Conservation (phyloP, 495 filamentous ascomycete species). For the Penicillium arizonense region DNA sequence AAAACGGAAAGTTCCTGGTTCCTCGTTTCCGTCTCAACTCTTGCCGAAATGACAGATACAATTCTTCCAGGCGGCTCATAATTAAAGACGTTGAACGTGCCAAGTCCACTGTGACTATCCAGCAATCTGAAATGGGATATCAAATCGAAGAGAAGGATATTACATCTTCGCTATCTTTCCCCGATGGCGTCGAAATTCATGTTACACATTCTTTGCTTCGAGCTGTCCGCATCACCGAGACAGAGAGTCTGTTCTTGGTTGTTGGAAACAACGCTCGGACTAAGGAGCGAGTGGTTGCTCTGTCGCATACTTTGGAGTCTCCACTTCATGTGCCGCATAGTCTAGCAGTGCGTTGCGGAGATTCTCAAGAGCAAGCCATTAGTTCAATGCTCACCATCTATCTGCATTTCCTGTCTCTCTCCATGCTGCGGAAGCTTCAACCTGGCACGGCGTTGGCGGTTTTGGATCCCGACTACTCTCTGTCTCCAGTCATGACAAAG, state of each 20-base stretch:
- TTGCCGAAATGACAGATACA: conserved; percentile 36
- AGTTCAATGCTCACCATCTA: conserved; percentile 16
- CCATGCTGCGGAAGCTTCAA: conserved; percentile 6
- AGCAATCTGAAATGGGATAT: conserved; percentile 8
- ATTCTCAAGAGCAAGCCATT: conserved; percentile 3
- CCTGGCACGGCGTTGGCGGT: conserved; percentile 13
- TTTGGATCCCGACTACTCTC: conserved; percentile 20
- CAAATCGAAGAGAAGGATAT: conserved; percentile 7
- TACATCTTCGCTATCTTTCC: not conserved
- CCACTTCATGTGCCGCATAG: conserved; percentile 12
- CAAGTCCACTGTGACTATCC: not conserved
- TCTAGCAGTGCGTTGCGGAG: conserved; percentile 2
- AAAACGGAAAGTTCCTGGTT: conserved; percentile 24
- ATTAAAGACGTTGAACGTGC: conserved; percentile 11
- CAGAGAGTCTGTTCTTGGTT: conserved; percentile 13
- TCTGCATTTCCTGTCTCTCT: conserved; percentile 12
- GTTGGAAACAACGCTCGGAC: conserved; percentile 4
- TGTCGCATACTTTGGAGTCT: conserved; percentile 14
- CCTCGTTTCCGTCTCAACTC: conserved; percentile 26
- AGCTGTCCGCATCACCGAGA: conserved; percentile 7
- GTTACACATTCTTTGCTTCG: conserved; percentile 15
- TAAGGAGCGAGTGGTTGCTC: conserved; percentile 4
- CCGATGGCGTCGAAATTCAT: conserved; percentile 4
- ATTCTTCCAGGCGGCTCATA: conserved; percentile 31
- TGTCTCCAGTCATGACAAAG: conserved; percentile 11